These are phyloP conservation scores for Aspergillus unguis DNA, from an alignment of 2,329 filamentous ascomycete genomes.

Conservation along the genomic window DNA sequence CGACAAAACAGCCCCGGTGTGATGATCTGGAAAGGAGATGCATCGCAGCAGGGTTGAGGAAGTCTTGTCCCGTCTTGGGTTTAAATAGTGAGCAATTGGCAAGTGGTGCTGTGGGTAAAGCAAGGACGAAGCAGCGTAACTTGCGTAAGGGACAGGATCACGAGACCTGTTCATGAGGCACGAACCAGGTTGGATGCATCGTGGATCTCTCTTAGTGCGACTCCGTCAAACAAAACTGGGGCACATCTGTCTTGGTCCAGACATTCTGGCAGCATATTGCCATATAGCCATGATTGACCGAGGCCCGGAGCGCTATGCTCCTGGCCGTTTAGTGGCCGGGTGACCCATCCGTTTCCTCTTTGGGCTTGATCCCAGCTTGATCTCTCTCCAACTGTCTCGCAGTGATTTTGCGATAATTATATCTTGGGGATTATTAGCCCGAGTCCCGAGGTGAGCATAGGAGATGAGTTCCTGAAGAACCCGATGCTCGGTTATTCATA, in stretches of 20 bases:
- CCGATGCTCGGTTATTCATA: constrained; percentile 17
- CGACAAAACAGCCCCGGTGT: constrained; percentile 1
- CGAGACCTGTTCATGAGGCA: constrained; percentile 5
- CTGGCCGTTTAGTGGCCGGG: background rate
- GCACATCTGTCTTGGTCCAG: background rate
- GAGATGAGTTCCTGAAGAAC: constrained; percentile 16
- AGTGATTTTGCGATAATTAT: background rate
- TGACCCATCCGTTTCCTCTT: constrained; percentile 1
- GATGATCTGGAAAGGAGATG: constrained; percentile 6
- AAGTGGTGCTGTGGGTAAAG: background rate
- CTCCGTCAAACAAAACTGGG: constrained; percentile 1
- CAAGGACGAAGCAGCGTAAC: background rate
- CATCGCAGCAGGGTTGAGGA: constrained; percentile 5
- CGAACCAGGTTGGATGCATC: constrained; percentile 4
- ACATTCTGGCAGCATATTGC: background rate
- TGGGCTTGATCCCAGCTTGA: background rate
- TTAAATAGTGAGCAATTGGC: background rate
- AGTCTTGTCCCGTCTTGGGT: constrained; percentile 9
- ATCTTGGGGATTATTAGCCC: constrained; percentile 15
- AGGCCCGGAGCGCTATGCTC: constrained; percentile 2
- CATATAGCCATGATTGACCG: background rate
- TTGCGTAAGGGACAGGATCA: constrained; percentile 3
- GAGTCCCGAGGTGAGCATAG: constrained; percentile 19
- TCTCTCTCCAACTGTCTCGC: background rate
- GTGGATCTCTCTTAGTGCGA: background rate